These are phyloP conservation scores for Candida pini DNA, from an alignment of 805 yeast species.

Conservation along the genomic window DNA sequence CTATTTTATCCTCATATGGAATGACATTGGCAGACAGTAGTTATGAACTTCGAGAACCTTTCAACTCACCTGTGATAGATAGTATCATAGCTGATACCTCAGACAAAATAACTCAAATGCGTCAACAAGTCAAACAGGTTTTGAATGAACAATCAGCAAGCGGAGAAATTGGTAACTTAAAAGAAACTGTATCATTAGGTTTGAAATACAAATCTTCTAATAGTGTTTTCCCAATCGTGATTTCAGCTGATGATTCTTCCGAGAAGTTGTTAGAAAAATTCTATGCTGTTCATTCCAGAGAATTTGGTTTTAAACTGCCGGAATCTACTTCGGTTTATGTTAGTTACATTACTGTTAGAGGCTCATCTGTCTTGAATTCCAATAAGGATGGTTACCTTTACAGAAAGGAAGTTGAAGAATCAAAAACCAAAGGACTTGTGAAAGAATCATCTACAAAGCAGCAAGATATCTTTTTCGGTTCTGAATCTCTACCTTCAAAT, in stretches of 20 bases:
- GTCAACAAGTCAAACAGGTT: conserved; percentile 34
- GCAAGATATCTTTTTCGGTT: conserved; percentile 14
- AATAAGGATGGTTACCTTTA: conserved; percentile 2
- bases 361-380: conserved; percentile 1
- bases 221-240: conserved; percentile 34
- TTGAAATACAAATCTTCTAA: conserved; percentile 32
- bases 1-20: conserved; percentile 43
- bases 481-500: conserved; percentile 24
- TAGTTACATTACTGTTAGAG: conserved; percentile 3
- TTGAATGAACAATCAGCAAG: conserved; percentile 29
- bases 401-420: conserved; percentile 1
- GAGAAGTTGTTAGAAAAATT: conserved; percentile 38
- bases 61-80: conserved; percentile 9
- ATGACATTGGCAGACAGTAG: conserved; percentile 34
- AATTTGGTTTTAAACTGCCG: conserved; percentile 59
- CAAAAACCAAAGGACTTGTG: background rate
- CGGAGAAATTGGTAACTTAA: conserved; percentile 70
- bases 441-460: conserved; percentile 13
- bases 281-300: conserved; percentile 51
- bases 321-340: conserved; percentile 1
- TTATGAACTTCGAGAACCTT: conserved; percentile 3
- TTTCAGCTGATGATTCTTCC: conserved; percentile 23
- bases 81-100: conserved; percentile 11
- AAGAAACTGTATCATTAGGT: conserved; percentile 46
- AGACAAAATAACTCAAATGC: conserved; percentile 32